Conservation (phyloP, 176 grass and related monocot genomes). For the Tuctoria greenei region DNA sequence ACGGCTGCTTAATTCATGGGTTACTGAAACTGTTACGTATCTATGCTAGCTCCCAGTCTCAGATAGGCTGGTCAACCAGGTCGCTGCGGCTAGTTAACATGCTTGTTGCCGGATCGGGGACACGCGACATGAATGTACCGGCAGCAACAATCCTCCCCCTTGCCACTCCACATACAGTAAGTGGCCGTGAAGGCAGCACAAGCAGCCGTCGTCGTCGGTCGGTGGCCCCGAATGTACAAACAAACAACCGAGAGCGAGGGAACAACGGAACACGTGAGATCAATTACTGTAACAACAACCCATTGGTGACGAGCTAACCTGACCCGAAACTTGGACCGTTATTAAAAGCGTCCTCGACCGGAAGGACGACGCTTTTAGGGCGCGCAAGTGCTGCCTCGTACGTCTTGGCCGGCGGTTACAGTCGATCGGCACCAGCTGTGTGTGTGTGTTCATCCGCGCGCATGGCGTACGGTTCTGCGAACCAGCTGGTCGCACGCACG, state of each 20-base stretch:
- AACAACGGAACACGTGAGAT: background rate
- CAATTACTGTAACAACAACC: background rate
- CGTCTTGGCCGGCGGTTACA: background rate
- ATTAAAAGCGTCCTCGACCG: background rate
- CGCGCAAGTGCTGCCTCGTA: background rate
- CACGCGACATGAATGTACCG: slow-evolving; percentile 46
- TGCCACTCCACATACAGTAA: slow-evolving; percentile 16
- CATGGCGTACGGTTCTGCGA: slow-evolving; percentile 3
- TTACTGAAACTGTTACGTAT: background rate
- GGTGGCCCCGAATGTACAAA: slow-evolving; percentile 11
- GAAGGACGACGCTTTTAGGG: background rate
- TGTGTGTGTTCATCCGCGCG: no score
- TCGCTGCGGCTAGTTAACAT: slow-evolving; percentile 16
- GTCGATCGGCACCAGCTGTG: no score
- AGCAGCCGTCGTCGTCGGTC: background rate
- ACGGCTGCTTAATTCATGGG: no score
- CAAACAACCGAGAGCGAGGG: background rate
- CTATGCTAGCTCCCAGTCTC: no score
- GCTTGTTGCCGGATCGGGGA: slow-evolving; percentile 46
- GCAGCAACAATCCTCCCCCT: background rate
- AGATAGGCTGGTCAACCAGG: background rate
- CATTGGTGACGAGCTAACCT: background rate
- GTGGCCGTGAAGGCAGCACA: no score
- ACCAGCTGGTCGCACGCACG: no score
- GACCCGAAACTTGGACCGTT: background rate